A percentile compares a stretch with the other conserved stretches of the same genome.
Evolutionary conservation across 2,329 filamentous ascomycete genomes (phyloP).

Genomic region (Orbilia brochopaga): DNA sequence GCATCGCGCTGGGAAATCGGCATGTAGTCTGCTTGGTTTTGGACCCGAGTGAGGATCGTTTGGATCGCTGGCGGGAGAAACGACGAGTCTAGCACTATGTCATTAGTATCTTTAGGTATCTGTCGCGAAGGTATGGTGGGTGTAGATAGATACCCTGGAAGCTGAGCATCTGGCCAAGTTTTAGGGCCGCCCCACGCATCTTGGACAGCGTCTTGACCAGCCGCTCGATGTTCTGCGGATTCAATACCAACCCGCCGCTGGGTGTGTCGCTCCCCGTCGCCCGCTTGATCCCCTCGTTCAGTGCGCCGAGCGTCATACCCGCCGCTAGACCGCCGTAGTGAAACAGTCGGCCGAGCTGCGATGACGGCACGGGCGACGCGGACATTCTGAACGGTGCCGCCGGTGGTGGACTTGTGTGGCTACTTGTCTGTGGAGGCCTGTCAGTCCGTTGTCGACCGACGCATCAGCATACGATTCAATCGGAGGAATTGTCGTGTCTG

Average conservation of each 20-base stretch:
- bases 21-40: conserved; percentile 98
- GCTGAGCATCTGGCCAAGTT: conserved; percentile 96
- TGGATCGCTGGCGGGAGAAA: conserved; percentile 88
- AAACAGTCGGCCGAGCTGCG: conserved; percentile 84
- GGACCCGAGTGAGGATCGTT: conserved; percentile 87
- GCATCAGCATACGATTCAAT: conserved; percentile 61
- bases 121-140: not conserved
- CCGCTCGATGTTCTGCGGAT: conserved; percentile 86
- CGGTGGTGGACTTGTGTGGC: conserved; percentile 56
- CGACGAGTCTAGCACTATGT: conserved; percentile 71
- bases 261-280: conserved; percentile 71
- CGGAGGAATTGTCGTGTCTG: too few relatives aligned
- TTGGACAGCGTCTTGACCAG: conserved; percentile 89
- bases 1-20: conserved; percentile 92
- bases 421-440: conserved; percentile 53
- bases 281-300: conserved; percentile 82
- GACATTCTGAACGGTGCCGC: conserved; percentile 82
- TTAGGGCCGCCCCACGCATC: conserved; percentile 96
- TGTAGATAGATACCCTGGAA: conserved; percentile 69
- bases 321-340: conserved; percentile 93
- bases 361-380: conserved; percentile 89
- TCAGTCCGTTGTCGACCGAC: conserved; percentile 53
- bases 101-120: not conserved
- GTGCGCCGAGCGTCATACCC: conserved; percentile 91
- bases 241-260: conserved; percentile 76